These are phyloP conservation scores for Glonium stellatum DNA, from an alignment of 495 filamentous ascomycete genomes.

Conservation along the genomic window DNA sequence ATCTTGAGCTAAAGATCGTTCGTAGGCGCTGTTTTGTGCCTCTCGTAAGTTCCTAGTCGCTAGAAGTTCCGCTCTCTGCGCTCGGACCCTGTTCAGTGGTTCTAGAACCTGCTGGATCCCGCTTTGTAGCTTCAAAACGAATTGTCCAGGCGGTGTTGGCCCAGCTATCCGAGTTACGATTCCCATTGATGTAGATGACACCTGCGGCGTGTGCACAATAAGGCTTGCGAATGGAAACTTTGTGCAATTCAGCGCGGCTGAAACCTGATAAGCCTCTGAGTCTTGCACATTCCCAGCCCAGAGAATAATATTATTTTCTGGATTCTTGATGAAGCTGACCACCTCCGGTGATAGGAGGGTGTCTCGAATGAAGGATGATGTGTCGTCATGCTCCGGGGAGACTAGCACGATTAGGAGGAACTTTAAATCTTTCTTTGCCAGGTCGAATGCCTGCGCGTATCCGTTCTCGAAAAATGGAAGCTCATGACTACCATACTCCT, in stretches of 20 bases:
- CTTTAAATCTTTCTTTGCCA: constrained; percentile 82
- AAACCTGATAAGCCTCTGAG: constrained; percentile 86
- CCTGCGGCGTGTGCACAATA: constrained; percentile 73
- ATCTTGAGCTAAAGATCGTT: constrained; percentile 80
- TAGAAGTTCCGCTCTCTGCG: constrained; percentile 66
- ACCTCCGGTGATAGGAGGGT: constrained; percentile 74
- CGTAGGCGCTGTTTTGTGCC: constrained; percentile 87
- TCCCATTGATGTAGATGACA: constrained; percentile 78
- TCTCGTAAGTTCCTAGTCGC: constrained; percentile 67
- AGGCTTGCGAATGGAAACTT: constrained; percentile 86
- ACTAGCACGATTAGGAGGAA: constrained; percentile 80
- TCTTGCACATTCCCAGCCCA: constrained; percentile 92
- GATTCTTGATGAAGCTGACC: constrained; percentile 61
- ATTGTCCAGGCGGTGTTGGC: constrained; percentile 54
- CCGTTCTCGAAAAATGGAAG: constrained; percentile 76
- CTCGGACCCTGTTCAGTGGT: constrained; percentile 60
- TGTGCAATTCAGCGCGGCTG: constrained; percentile 70
- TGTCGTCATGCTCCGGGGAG: constrained; percentile 91
- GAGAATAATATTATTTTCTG: constrained; percentile 66
- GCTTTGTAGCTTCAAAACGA: constrained; percentile 62
- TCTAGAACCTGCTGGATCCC: constrained; percentile 64
- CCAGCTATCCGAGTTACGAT: constrained; percentile 70
- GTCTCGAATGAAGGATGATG: constrained; percentile 69
- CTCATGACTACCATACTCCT: constrained; percentile 68
- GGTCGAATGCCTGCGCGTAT: constrained; percentile 82